These are phyloP conservation scores for Rhizophlyctis rosea DNA, from an alignment of 192 early-diverging fungal species.

Conservation along the genomic window DNA sequence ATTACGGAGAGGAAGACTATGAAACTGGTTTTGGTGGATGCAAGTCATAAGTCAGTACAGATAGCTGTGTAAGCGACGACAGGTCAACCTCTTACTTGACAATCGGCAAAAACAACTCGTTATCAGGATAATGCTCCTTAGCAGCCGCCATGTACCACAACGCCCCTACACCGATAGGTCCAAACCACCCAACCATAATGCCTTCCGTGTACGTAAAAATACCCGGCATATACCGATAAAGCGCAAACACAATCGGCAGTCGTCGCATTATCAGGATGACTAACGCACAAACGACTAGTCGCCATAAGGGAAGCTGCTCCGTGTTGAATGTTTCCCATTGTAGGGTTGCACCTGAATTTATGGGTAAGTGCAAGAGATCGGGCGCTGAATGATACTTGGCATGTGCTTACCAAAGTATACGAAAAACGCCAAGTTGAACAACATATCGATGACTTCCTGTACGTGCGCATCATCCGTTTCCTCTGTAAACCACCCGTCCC, in stretches of 20 bases:
- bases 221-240: conserved; percentile 50
- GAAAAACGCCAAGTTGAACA: conserved; percentile 86
- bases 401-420: conserved; percentile 45
- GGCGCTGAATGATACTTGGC: too few relatives aligned
- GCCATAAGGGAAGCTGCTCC: background rate
- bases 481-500: conserved; percentile 86
- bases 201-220: conserved; percentile 48
- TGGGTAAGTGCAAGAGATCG: too few relatives aligned
- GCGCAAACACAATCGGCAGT: conserved; percentile 59
- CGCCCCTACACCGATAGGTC: conserved; percentile 75
- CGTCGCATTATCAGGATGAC: conserved; percentile 67
- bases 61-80: too few relatives aligned
- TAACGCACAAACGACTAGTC: conserved; percentile 52
- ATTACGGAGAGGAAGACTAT: conserved; percentile 76
- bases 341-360: conserved; percentile 18
- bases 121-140: conserved; percentile 8
- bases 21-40: too few relatives aligned
- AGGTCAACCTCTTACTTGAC: conserved; percentile 55
- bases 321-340: conserved; percentile 16
- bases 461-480: conserved; percentile 78
- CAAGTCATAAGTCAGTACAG: too few relatives aligned
- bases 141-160: conserved; percentile 52
- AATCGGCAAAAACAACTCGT: conserved; percentile 10
- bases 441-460: conserved; percentile 85
- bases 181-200: conserved; percentile 85